These are phyloP conservation scores for Paramecium bursaria DNA, from an alignment of 73 alveolate species.

Conservation along the genomic window DNA sequence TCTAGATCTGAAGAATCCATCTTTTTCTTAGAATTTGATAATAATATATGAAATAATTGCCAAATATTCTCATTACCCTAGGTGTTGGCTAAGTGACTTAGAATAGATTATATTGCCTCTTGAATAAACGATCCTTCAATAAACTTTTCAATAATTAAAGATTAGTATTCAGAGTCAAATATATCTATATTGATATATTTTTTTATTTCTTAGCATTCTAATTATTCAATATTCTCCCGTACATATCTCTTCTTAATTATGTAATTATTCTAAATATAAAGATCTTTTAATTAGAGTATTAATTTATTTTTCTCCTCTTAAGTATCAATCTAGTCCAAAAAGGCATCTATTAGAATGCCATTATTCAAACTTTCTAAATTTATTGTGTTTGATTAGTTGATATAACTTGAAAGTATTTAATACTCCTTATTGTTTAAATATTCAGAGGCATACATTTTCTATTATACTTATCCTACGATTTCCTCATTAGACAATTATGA, in stretches of 20 bases:
- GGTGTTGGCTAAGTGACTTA: background rate
- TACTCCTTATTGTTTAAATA: slow-evolving; percentile 21
- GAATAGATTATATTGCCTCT: background rate
- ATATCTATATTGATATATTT: background rate
- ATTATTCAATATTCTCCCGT: background rate
- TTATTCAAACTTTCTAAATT: slow-evolving; percentile 1
- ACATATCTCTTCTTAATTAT: background rate
- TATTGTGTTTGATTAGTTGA: background rate
- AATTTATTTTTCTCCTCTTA: background rate
- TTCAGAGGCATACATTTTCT: background rate
- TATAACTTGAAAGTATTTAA: slow-evolving; percentile 1
- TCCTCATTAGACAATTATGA: background rate
- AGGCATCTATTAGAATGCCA: background rate
- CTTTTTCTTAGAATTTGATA: background rate
- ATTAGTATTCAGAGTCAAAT: background rate
- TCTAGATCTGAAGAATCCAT: background rate
- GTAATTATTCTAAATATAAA: background rate
- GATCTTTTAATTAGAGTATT: slow-evolving; percentile 7
- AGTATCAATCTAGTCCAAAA: background rate
- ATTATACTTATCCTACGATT: background rate
- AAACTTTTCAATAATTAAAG: background rate
- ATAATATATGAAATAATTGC: background rate
- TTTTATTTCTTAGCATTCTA: slow-evolving; percentile 22
- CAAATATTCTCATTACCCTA: slow-evolving; percentile 2
- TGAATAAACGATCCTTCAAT: background rate